Evolutionary conservation across 805 yeast species (phyloP), one percentile per base, ranked within the genome.

Genomic region (Hanseniaspora vineae): DNA sequence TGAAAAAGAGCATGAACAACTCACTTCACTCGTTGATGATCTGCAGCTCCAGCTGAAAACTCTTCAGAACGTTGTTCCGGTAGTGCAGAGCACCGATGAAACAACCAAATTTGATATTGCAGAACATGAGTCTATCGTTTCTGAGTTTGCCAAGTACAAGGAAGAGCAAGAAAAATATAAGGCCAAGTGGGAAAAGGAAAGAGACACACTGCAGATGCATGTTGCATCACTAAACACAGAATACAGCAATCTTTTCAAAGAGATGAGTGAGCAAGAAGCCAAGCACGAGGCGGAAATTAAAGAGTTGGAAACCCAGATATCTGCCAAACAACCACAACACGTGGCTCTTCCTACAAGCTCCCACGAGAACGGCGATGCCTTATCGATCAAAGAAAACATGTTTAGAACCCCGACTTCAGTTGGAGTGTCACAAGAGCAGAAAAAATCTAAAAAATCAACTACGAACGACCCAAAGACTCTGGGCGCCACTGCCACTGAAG

Each of bases 251-350:
- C 45, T 55, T 46, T 55, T 55, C 33, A 53, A 58, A 42, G 66
- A 62, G 47, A 48, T 66, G 39, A 47, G 52, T 18, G 50, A 52
- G 35, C 31, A 54, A 19, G 52, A 58, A 19, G 53, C 50, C 17
- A 61, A 60, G 44, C 54, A 55, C 23, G 65, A 61, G 35, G 52
- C 56, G 12, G 58, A 56, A 48, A 58, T 60, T 29, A 53, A 51
- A 9, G 51, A 44, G 9, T 52, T 59, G 47, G 54, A 86, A 59
- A 83, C 89, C 0, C 71, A 88, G 0, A 78, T 77, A 23, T 8
- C 8, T 23, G 29, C 29, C 8, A 4, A 23, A 23, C 29, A 4
- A 8, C 29, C 8, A 5, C 29, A 23, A 23, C 29, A 23, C 6
- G 6, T 8, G 8, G 29, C 29, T 23, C 29, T 8, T 23, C 29